Evolutionary conservation across 2,329 filamentous ascomycete genomes (phyloP).

Genomic region (Paramyrothecium sp.): DNA sequence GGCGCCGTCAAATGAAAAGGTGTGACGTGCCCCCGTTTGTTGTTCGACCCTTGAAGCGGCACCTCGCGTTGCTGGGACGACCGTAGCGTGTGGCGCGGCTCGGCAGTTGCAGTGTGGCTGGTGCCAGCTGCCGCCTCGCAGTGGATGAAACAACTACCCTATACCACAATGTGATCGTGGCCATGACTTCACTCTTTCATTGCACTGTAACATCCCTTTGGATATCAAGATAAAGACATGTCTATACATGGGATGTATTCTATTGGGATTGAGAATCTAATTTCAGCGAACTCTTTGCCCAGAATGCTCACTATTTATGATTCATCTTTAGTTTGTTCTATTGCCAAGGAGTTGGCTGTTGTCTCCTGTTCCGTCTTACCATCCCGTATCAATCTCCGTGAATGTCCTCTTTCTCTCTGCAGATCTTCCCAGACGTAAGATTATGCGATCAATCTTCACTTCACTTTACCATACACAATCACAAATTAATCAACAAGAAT

Average conservation of each 20-base stretch:
- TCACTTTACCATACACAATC: too few relatives aligned
- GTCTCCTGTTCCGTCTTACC: not conserved
- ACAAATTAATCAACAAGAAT: too few relatives aligned
- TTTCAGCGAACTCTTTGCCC: too few relatives aligned
- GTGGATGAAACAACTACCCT: too few relatives aligned
- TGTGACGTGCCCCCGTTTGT: slow-evolving; percentile 13
- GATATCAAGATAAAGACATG: slow-evolving; percentile 11
- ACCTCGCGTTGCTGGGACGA: not conserved
- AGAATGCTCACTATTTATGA: too few relatives aligned
- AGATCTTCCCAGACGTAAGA: too few relatives aligned
- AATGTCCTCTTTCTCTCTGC: not conserved
- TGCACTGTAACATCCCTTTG: slow-evolving; percentile 7
- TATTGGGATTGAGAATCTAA: too few relatives aligned
- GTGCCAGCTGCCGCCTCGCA: not conserved
- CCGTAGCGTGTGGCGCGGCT: not conserved
- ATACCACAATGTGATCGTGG: too few relatives aligned
- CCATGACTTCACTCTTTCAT: too few relatives aligned
- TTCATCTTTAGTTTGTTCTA: too few relatives aligned
- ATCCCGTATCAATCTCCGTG: not conserved
- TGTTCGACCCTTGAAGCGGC: slow-evolving; percentile 4
- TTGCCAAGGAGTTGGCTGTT: too few relatives aligned
- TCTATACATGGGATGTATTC: slow-evolving; percentile 8
- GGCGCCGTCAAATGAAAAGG: not conserved
- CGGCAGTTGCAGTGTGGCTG: not conserved
- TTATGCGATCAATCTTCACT: too few relatives aligned